Evolutionary conservation across 306 rosid genomes (phyloP), one percentile per base, ranked within the genome.

Genomic region (Pueraria montana): DNA sequence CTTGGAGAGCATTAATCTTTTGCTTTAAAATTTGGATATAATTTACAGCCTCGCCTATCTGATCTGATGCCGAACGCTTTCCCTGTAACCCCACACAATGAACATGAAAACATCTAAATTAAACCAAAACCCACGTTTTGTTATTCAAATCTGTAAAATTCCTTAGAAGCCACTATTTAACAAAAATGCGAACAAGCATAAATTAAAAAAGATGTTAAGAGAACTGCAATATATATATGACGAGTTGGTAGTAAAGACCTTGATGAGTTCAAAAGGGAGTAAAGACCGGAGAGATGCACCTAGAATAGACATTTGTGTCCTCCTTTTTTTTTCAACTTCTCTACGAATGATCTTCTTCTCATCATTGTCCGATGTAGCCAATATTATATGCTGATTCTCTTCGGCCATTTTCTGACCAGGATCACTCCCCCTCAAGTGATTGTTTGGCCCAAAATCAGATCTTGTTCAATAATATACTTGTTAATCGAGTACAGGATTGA

Each of bases 1-100:
- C 27, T 55, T 72, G 43, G 2, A 86, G 86, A 32, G 38, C 78
- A 23, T 46, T 30, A 45, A 42, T 66, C 11, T 78, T 82, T n/a
- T 86, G 45, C 84, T 78, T 53, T 85, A 86, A 46, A 72, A 3
- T 5, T 45, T 72, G 52, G 4, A 85, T 46, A 72, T 85, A 82
- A 72, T 30, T 85, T 77, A 76, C 83, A 12, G 88, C 86, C 74
- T 53, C 84, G 2, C 78, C 81, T 72, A 86, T 77, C 62, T 77
- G 81, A 72, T 86, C 88, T 6, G 84, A 64, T 36, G 75, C 78
- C 11, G 88, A 86, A 82, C 81, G 81, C 74, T 86, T 86, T 73
- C 86, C 88, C 88, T 82, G 83, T 5, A 48, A 78, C 18, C 61
- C 55, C 50, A 71, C 55, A 48, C 14, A 11, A 43, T 21, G 65